These are phyloP conservation scores for Diversispora epigaea DNA, from an alignment of 192 early-diverging fungal species.

Conservation along the genomic window DNA sequence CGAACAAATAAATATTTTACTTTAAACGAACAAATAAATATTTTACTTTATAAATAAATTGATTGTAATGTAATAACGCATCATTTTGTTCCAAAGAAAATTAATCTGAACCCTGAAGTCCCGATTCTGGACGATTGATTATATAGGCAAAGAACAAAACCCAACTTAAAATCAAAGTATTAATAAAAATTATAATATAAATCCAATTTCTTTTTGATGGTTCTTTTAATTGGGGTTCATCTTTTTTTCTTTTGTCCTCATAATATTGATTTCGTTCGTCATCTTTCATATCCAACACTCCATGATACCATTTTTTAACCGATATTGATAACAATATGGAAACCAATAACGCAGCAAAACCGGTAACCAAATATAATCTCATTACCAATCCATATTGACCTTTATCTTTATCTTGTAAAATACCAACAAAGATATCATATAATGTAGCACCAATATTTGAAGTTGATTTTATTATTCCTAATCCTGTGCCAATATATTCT, in stretches of 20 bases:
- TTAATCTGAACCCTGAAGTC: no score
- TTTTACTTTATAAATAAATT: no score
- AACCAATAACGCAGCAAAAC: neutral
- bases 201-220: neutral
- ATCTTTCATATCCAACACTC: constrained; percentile 2
- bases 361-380: neutral
- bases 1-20: no score
- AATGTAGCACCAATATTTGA: constrained; percentile 4
- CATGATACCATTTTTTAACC: neutral
- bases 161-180: neutral
- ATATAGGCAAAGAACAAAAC: constrained; percentile 23
- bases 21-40: no score
- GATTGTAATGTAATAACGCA: no score
- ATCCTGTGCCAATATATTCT: constrained; percentile 11
- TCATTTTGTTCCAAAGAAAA: no score
- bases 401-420: neutral
- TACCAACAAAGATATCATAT: neutral
- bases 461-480: neutral
- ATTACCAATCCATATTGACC: neutral
- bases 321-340: neutral
- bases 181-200: neutral
- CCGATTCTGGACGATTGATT: constrained; percentile 1
- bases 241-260: neutral
- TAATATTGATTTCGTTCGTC: neutral
- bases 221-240: neutral